Conservation (phyloP, 2,329 filamentous ascomycete species). For the Aspergillus ochraceoroseus region DNA sequence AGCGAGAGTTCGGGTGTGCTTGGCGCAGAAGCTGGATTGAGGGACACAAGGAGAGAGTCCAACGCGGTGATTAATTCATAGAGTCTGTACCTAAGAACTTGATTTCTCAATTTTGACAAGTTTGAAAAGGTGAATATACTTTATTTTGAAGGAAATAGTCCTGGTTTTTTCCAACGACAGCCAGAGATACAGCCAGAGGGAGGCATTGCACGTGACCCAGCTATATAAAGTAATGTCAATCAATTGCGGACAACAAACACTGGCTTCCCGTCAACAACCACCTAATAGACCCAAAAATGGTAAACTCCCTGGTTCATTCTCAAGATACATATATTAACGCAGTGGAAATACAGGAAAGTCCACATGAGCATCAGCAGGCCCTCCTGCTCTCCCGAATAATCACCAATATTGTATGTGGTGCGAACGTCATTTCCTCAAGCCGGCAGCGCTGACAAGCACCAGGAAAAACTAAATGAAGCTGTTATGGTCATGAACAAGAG, state of each 20-base stretch:
- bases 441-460: slow-evolving; percentile 2
- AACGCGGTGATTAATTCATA: no score
- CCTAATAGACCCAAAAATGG: slow-evolving; percentile 14
- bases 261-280: slow-evolving; percentile 4
- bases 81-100: no score
- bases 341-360: slow-evolving; percentile 64
- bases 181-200: no score
- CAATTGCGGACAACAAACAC: slow-evolving; percentile 9
- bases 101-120: no score
- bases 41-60: no score
- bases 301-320: slow-evolving; percentile 1
- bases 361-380: slow-evolving; percentile 96
- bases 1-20: neutral
- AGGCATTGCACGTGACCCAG: no score
- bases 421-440: neutral
- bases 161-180: no score
- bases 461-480: slow-evolving; percentile 98
- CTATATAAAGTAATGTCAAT: neutral
- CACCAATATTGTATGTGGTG: slow-evolving; percentile 77
- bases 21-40: no score
- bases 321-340: neutral
- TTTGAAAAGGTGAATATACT: no score
- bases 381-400: slow-evolving; percentile 91
- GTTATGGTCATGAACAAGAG: slow-evolving; percentile 88
- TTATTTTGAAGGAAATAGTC: no score